Base-by-base conservation (phyloP, 2,329 filamentous ascomycete species). In the Xylariaceae sp. region DNA sequence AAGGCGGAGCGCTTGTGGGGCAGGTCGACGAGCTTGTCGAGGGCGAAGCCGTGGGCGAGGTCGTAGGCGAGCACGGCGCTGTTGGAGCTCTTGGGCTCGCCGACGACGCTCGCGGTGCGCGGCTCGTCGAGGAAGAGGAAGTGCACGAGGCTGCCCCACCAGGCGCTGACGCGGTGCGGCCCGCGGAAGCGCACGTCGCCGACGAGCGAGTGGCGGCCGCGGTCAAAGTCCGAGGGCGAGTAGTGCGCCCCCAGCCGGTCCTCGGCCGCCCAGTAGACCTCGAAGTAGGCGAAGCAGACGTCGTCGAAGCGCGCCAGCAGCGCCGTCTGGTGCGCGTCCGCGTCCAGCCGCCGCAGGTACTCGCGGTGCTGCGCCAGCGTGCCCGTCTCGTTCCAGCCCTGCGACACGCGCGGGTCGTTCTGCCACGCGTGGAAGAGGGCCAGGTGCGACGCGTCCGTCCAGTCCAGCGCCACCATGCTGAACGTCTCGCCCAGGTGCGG, bases 331-430 rank as follows among this genome's bases (percentile, higher is more conserved):
- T 89, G 83, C 18, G 80, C 75, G 53, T 89, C 83, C 28, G 75
- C 70, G 49, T 86, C 76, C 35, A 82, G 68, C 43, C 72, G 72
- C 19, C 72, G 68, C 32, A 88, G 67, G 56, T 90, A 89, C 48
- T 77, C 71, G 40, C 75, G 70, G 57, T 89, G 84, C 55, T 88
- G 70, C 19, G 85, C 82, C 30, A 85, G 59, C 1, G 81, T 83
- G 19, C 83, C 84, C 2, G 80, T 83, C 61, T 85, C 77, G 51
- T 86, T 84, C 84, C 84, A 89, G 4, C 83, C 83, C 50, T 80
- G 74, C 4, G 81, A 81, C 19, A 90, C 84, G 32, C 84, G 80
- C 33, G 83, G 83, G 52, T 89, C 83, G 51, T 90, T 90, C 59
- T 88, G 83, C 84, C 84, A 90, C 36, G 68, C 68, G 58, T 88